These are phyloP conservation scores for Leishmania arabica DNA, from an alignment of 208 protist species.

Conservation along the genomic window DNA sequence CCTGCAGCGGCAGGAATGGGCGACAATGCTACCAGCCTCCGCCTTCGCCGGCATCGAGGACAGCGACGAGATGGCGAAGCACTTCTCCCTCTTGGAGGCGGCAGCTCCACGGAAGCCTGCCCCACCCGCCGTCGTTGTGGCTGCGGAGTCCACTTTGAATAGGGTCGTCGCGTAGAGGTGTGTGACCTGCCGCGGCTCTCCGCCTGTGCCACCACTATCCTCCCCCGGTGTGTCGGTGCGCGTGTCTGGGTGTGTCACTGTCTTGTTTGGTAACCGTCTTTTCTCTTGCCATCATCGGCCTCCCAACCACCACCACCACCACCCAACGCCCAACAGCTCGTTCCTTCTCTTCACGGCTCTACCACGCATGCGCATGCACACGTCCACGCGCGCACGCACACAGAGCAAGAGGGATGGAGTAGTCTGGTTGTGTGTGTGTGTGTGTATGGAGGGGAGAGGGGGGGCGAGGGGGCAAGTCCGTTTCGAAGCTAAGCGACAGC, in stretches of 20 bases:
- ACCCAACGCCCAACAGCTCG: background rate
- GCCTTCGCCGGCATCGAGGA: conserved; percentile 31
- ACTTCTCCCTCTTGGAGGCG: background rate
- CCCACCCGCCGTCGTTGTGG: background rate
- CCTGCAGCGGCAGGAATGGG: conserved; percentile 38
- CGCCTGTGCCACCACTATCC: background rate
- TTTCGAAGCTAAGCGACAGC: background rate
- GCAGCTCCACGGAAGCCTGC: background rate
- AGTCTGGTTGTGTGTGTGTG: background rate
- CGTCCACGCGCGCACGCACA: background rate
- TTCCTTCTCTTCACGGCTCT: background rate
- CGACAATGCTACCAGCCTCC: conserved; percentile 37
- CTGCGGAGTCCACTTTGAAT: background rate
- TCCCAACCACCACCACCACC: background rate
- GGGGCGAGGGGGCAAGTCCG: background rate
- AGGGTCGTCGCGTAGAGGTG: background rate
- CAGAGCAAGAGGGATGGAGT: background rate
- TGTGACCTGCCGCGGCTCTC: background rate
- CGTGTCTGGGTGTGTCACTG: background rate
- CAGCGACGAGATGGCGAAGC: conserved; percentile 1
- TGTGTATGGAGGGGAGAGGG: background rate
- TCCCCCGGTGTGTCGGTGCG: background rate
- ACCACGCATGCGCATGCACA: background rate
- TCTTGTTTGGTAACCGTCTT: background rate
- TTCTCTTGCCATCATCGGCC: background rate